These are phyloP conservation scores for Talinum fruticosum DNA, from an alignment of 148 eudicot genomes.

Conservation along the genomic window DNA sequence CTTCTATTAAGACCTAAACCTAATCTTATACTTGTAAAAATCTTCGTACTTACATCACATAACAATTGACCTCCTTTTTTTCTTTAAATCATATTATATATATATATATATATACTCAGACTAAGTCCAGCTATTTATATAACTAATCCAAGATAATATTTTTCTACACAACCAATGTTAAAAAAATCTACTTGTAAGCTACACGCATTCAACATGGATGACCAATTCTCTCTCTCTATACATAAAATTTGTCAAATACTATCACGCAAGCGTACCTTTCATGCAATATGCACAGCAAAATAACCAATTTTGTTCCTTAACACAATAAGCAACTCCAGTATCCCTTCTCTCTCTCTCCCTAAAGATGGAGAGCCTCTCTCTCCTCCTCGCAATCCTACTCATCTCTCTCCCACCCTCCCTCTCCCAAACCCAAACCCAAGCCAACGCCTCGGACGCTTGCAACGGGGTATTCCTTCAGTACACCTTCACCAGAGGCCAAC, in stretches of 20 bases:
- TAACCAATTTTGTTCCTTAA: background rate
- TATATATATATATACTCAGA: background rate
- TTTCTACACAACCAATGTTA: background rate
- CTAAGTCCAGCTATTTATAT: background rate
- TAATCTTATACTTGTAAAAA: too few species aligned
- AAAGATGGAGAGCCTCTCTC: slow-evolving; percentile 6
- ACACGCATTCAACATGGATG: slow-evolving; percentile 1
- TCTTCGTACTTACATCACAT: too few species aligned
- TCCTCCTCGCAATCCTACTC: background rate
- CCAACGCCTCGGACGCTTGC: slow-evolving; percentile 6
- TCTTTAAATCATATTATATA: too few species aligned
- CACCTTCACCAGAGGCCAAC: slow-evolving; percentile 16
- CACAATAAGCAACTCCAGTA: background rate
- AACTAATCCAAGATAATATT: too few species aligned
- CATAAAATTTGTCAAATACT: background rate
- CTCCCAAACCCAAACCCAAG: slow-evolving; percentile 18
- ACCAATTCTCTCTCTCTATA: background rate
- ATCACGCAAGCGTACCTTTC: background rate
- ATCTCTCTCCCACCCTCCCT: background rate
- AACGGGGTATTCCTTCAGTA: slow-evolving; percentile 16
- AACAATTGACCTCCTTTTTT: too few species aligned
- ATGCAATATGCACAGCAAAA: background rate
- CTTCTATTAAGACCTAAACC: too few species aligned
- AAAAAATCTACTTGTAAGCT: background rate
- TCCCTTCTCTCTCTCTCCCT: too few species aligned